Evolutionary conservation across 352 stramenopile genomes (phyloP).

Genomic region (Nothophytophthora sp.): DNA sequence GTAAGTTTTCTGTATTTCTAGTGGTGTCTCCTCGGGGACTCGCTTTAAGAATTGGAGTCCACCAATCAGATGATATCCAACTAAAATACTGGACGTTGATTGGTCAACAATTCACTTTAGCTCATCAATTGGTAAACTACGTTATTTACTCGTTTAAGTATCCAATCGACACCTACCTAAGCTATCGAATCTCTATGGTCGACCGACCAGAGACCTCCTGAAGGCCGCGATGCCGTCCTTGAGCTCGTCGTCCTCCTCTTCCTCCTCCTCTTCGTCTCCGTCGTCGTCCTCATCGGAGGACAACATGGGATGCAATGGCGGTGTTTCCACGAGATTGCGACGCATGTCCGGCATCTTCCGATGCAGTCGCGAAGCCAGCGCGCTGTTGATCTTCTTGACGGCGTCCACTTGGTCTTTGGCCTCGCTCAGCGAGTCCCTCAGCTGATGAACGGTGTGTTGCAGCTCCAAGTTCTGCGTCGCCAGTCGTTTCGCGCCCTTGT

Average conservation of each 20-base stretch:
- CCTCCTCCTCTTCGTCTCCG: conserved; percentile 41
- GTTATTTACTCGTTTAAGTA: too few species aligned
- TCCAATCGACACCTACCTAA: too few species aligned
- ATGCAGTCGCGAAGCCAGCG: conserved; percentile 68
- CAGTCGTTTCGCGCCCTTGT: conserved; percentile 59
- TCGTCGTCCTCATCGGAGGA: conserved; percentile 62
- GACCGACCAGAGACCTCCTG: conserved; percentile 33
- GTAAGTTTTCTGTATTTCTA: too few species aligned
- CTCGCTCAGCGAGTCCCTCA: conserved; percentile 73
- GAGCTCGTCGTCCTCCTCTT: conserved; percentile 44
- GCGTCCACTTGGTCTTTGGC: conserved; percentile 69
- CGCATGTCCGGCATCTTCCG: conserved; percentile 50
- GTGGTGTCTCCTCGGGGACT: too few species aligned
- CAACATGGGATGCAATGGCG: conserved; percentile 35
- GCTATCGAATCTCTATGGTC: too few species aligned
- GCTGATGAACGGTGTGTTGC: conserved; percentile 69
- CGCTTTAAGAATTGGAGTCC: too few species aligned
- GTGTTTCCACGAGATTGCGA: conserved; percentile 52
- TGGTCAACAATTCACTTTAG: too few species aligned
- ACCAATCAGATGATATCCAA: too few species aligned
- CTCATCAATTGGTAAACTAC: too few species aligned
- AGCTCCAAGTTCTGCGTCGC: conserved; percentile 67
- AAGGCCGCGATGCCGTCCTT: conserved; percentile 40
- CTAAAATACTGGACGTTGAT: too few species aligned
- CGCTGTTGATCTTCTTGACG: conserved; percentile 75